Percentiles rank a stretch among this genome's conserved stretches.
Conservation (phyloP, 805 yeast species). For the Isabelozyma gotoi region DNA sequence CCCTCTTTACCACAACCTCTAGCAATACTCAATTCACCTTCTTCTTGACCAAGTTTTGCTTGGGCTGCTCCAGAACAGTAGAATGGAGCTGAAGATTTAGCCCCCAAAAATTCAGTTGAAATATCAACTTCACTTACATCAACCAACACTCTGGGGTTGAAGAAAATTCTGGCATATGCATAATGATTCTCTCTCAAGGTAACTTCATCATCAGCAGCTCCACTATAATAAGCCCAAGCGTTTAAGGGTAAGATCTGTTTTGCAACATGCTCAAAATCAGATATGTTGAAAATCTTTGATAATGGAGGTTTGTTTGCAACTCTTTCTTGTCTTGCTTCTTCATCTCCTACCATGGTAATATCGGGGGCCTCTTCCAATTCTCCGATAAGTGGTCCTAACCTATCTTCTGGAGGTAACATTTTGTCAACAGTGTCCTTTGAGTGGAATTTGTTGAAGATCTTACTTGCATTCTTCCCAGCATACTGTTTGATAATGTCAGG, state of each 20-base stretch:
- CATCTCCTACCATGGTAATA: constrained; percentile 20
- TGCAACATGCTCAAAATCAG: constrained; percentile 30
- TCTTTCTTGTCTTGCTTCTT: constrained; percentile 10
- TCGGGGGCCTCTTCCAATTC: constrained; percentile 12
- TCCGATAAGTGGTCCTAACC: constrained; percentile 21
- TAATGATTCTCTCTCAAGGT: constrained; percentile 86
- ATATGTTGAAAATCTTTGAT: constrained; percentile 22
- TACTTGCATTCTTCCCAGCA: constrained; percentile 62
- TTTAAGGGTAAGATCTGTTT: constrained; percentile 26
- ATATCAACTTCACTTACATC: constrained; percentile 76
- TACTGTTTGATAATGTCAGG: constrained; percentile 35
- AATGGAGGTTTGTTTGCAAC: constrained; percentile 10
- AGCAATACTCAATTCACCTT: constrained; percentile 86
- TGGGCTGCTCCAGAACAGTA: constrained; percentile 91
- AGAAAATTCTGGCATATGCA: constrained; percentile 85
- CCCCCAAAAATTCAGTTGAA: constrained; percentile 75
- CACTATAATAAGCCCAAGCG: constrained; percentile 92
- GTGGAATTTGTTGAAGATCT: constrained; percentile 40
- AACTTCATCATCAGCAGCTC: constrained; percentile 92
- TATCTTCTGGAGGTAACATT: constrained; percentile 14
- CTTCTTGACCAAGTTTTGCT: constrained; percentile 89
- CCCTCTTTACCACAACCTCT: constrained; percentile 73
- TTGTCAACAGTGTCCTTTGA: constrained; percentile 15
- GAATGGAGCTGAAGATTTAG: constrained; percentile 69
- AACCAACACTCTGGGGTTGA: constrained; percentile 79